Base-by-base conservation (phyloP, 2,329 filamentous ascomycete genomes). In the Fusarium newnesense region DNA sequence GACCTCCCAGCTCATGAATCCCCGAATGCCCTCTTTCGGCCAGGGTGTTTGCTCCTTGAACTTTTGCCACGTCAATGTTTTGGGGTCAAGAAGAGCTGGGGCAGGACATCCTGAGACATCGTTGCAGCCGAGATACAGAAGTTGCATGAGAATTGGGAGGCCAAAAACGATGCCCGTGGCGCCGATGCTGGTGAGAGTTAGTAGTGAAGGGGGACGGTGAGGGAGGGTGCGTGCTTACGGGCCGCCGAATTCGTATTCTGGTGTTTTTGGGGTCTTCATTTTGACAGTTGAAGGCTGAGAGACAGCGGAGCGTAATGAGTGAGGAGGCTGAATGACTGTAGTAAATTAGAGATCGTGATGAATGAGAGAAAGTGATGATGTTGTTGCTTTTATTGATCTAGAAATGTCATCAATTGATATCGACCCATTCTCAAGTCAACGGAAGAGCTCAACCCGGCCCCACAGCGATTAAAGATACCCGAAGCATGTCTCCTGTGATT, bases 71-170 rank as follows among this genome's bases (percentile, higher is more conserved):
- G 90, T 90, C 72, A 97, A 83, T 7, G 87, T 91, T 43, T 87
- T 89, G 13, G 92, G 94, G 64, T 87, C 86, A 26, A 96, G 87
- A 9, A 94, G 86, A 1, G 92, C 93, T 4, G 94, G 94, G 1
- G 93, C 91, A 50, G 95, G 95, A 77, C 95, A 97, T 64, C 95
- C 95, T 9, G 93, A 91, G 61, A 95, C 85, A 79, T 97, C 94
- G 82, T 97, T 97, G 87, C 95, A 97, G 76, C 93, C 85, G 77
- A 97, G 95, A 56, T 90, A 88, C 76, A 94, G 91, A 64, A 90
- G 81, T 80, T 95, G 95, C 78, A 94, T 88, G 56, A 94, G 85
- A 28, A 93, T 67, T 0, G 95, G 95, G 2, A 97, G 89, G 54
- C 92, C 92, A 76, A 96, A 92, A 26, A 92, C 92, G 74, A 97